These are phyloP conservation scores for Cladosporium halotolerans DNA, from an alignment of 2,329 filamentous ascomycete genomes.

Conservation along the genomic window DNA sequence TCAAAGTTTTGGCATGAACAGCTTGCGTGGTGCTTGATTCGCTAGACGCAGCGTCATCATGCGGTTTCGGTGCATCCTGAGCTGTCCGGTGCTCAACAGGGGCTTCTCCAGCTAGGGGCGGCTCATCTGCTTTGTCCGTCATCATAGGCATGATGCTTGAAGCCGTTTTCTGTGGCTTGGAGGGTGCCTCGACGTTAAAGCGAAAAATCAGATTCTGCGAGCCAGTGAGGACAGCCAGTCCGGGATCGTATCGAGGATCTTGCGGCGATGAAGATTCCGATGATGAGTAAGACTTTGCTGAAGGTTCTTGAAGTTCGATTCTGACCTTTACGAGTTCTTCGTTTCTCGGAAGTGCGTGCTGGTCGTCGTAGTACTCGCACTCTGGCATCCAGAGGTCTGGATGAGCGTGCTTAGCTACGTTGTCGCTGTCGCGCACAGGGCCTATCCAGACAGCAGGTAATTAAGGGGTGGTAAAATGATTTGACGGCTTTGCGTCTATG, in stretches of 20 bases:
- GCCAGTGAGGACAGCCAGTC: background rate
- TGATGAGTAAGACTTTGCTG: background rate
- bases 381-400: background rate
- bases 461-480: background rate
- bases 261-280: background rate
- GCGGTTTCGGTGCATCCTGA: background rate
- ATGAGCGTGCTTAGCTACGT: no score
- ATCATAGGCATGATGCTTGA: background rate
- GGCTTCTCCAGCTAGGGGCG: background rate
- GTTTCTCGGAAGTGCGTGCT: background rate
- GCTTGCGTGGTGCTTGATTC: no score
- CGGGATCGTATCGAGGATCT: background rate
- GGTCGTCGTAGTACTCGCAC: conserved; percentile 5
- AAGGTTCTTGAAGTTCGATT: background rate
- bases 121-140: background rate
- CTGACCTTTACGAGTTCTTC: background rate
- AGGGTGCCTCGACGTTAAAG: background rate
- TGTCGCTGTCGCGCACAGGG: no score
- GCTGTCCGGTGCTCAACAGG: background rate
- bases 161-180: no score
- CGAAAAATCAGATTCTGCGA: background rate
- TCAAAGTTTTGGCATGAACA: no score
- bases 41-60: background rate
- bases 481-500: conserved; percentile 8
- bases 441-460: no score